These are phyloP conservation scores for Teunomyces aglyptinius DNA, from an alignment of 805 yeast genomes.

Conservation along the genomic window DNA sequence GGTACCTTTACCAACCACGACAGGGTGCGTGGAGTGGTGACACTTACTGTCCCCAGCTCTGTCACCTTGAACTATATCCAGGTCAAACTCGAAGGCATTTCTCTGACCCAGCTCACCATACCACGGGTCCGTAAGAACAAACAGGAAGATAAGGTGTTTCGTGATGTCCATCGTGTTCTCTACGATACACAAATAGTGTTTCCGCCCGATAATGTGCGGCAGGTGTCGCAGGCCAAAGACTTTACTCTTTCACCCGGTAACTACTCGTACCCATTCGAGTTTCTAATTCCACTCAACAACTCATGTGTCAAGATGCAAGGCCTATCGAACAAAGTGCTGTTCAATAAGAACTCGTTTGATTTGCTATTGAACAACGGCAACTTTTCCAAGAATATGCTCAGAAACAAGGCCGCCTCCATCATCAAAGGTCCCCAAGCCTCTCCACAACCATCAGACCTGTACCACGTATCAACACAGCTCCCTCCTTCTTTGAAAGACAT, in stretches of 20 bases:
- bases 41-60: constrained; percentile 37
- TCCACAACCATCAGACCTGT: constrained; percentile 6
- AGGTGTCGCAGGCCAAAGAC: constrained; percentile 42
- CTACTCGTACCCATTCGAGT: constrained; percentile 49
- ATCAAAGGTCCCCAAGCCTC: background rate
- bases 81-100: constrained; percentile 52
- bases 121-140: constrained; percentile 15
- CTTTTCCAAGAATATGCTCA: constrained; percentile 12
- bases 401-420: background rate
- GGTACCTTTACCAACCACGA: constrained; percentile 50
- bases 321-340: constrained; percentile 31
- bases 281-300: constrained; percentile 41
- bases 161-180: constrained; percentile 45
- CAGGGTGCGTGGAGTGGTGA: constrained; percentile 39
- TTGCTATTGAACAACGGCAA: constrained; percentile 34
- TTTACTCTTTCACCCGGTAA: constrained; percentile 51
- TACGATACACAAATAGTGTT: constrained; percentile 51
- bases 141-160: constrained; percentile 16
- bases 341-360: constrained; percentile 25
- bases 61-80: constrained; percentile 46
- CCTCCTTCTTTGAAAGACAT: constrained; percentile 35
- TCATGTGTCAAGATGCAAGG: constrained; percentile 39
- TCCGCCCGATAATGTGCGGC: constrained; percentile 50
- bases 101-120: constrained; percentile 35
- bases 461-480: constrained; percentile 28